Evolutionary conservation across 2,329 filamentous ascomycete genomes (phyloP), one percentile per base, ranked within the genome.

Genomic region (Hirsutella rhossiliensis): DNA sequence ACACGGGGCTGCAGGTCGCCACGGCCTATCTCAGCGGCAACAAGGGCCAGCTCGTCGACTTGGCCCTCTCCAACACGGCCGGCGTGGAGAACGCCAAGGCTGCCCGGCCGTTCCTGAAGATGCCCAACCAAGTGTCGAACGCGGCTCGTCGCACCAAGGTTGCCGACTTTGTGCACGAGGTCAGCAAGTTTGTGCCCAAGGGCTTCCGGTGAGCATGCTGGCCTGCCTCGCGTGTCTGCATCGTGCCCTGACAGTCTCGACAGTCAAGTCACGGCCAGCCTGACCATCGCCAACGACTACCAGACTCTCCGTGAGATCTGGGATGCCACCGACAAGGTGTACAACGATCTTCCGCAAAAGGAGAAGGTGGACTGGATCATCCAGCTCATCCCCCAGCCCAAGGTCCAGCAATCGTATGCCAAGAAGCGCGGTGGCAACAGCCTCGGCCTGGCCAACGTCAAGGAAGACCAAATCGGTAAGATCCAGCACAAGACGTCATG

Each of bases 371-470:
- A 41, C 18, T 41, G 40, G 40, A 32, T 41, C 11, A 18, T 41
- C 18, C 11, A 19, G 15, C 8, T 41, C 18, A 18, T 32, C 17
- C 40, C 40, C 4, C 40, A 41, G 40, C 40, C 40, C 28, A 30
- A 31, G n/a, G 18, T 41, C 5, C 40, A 32, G 40, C 28, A 41
- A 8, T 32, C 40, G 28, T 41, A 41, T 6, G 29, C 40, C 1
- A 23, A 41, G 40, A 41, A 41, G 18, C 40, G 40, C 12, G 40
- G 40, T 17, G 40, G 40, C 17, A 41, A 41, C 29, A 41, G 40
- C 18, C 40, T 41, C 40, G 40, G 40, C 13, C 29, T 41, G 15
- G 30, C 40, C 18, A 15, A 41, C 17, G 20, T 31, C 17, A 23
- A n/a, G 28, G 13, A 41, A 11, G 40, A 41, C 29, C 40, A 41